These are phyloP conservation scores for Limonium bicolor DNA, from an alignment of 148 eudicot genomes.

Conservation along the genomic window DNA sequence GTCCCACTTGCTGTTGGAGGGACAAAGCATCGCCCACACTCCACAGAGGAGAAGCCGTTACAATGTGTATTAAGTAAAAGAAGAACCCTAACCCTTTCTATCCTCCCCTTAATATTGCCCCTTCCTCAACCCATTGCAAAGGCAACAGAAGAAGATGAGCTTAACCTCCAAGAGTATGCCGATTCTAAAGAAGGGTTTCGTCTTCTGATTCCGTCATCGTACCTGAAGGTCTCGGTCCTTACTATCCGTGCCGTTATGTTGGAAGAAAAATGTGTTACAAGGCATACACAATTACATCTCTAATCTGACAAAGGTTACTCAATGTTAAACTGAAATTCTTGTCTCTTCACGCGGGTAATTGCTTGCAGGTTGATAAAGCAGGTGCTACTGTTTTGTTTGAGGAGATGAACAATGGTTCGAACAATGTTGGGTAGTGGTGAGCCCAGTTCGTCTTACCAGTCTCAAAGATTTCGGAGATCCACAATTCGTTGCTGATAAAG, in stretches of 20 bases:
- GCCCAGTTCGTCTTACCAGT: constrained; percentile 53
- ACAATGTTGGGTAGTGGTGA: constrained; percentile 72
- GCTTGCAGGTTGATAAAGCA: constrained; percentile 71
- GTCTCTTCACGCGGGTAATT: too few species aligned
- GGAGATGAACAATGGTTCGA: constrained; percentile 52
- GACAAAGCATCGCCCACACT: too few species aligned
- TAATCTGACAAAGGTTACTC: too few species aligned
- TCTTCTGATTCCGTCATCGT: constrained; percentile 63
- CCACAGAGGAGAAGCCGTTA: neutral
- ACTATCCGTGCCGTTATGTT: too few species aligned
- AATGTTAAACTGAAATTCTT: too few species aligned
- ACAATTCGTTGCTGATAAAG: constrained; percentile 72
- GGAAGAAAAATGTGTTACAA: too few species aligned
- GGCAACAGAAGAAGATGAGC: constrained; percentile 12
- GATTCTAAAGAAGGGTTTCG: constrained; percentile 63
- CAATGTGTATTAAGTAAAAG: constrained; percentile 18
- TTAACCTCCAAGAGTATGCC: constrained; percentile 41
- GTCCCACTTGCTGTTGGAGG: too few species aligned
- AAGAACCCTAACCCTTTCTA: constrained; percentile 28
- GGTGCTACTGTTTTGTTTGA: constrained; percentile 81
- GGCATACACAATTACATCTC: too few species aligned
- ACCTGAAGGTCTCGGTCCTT: constrained; percentile 32
- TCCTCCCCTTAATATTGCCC: constrained; percentile 23
- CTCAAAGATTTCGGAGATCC: constrained; percentile 71
- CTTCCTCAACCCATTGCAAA: constrained; percentile 13